These are phyloP conservation scores for Megacollybia marginata DNA, from an alignment of 768 basidiomycete species.

Conservation along the genomic window DNA sequence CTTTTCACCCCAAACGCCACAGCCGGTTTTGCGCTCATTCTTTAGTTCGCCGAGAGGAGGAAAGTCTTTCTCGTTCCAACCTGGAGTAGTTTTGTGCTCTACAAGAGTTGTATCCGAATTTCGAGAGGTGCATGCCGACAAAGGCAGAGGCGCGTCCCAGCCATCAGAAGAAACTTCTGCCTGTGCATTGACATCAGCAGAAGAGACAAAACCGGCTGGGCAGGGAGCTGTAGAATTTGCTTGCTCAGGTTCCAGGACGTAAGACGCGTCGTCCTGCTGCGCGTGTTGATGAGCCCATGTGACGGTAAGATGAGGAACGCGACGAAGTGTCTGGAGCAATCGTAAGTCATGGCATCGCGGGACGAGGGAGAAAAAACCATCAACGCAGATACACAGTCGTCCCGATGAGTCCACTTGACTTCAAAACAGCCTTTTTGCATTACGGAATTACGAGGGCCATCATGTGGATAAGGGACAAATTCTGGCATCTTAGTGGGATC, in stretches of 20 bases:
- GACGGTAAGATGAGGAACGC: constrained; percentile 63
- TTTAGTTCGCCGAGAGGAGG: constrained; percentile 25
- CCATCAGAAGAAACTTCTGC: not conserved
- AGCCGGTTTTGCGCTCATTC: constrained; percentile 17
- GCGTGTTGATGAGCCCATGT: constrained; percentile 72
- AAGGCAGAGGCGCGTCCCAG: not conserved
- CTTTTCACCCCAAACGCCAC: constrained; percentile 13
- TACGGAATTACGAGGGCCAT: constrained; percentile 39
- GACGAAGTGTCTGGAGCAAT: constrained; percentile 50
- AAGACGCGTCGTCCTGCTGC: constrained; percentile 12
- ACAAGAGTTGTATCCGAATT: not conserved
- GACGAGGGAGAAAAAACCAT: constrained; percentile 28
- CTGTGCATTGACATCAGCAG: not conserved
- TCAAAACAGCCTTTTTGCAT: constrained; percentile 68
- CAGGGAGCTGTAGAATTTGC: not conserved
- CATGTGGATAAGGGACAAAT: constrained; percentile 42
- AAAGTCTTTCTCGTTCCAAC: constrained; percentile 29
- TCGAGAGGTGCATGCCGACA: not conserved
- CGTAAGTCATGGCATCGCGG: not conserved
- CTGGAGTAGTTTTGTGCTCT: constrained; percentile 1
- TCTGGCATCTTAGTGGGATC: not conserved
- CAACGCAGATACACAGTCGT: constrained; percentile 67
- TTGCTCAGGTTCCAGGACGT: constrained; percentile 16
- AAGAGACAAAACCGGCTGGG: not conserved
- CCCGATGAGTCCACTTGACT: constrained; percentile 72